Conservation (phyloP, 2,329 filamentous ascomycete species). For the Claviceps citrina region DNA sequence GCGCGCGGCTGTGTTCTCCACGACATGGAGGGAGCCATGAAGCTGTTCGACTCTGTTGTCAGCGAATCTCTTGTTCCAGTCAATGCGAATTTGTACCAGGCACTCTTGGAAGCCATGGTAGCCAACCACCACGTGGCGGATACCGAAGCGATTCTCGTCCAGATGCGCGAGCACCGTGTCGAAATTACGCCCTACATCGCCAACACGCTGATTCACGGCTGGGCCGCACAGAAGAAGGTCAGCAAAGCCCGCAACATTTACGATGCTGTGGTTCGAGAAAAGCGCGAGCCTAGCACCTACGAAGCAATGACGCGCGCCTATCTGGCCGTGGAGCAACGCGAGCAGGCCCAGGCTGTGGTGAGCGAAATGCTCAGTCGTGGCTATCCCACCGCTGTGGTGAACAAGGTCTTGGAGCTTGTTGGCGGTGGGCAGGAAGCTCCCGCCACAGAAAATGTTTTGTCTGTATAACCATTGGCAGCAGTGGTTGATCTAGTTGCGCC, state of each 20-base stretch:
- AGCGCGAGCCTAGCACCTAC: constrained; percentile 92
- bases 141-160: constrained; percentile 55
- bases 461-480: neutral
- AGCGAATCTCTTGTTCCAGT: constrained; percentile 49
- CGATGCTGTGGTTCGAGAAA: constrained; percentile 56
- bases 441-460: constrained; percentile 13
- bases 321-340: constrained; percentile 67
- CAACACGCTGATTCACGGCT: constrained; percentile 94
- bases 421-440: constrained; percentile 32
- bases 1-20: constrained; percentile 89
- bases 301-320: constrained; percentile 96
- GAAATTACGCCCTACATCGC: constrained; percentile 94
- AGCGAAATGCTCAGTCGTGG: constrained; percentile 81
- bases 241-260: constrained; percentile 66
- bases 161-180: constrained; percentile 61
- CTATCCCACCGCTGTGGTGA: constrained; percentile 80
- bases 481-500: constrained; percentile 5
- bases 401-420: constrained; percentile 85
- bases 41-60: constrained; percentile 69
- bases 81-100: constrained; percentile 84
- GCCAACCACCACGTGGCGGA: constrained; percentile 75
- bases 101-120: constrained; percentile 92
- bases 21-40: constrained; percentile 70
- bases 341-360: constrained; percentile 62
- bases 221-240: constrained; percentile 74